phyloP scores from a whole-genome alignment of 1,284 basidiomycete species.

The Hortiboletus rubellus region DNA sequence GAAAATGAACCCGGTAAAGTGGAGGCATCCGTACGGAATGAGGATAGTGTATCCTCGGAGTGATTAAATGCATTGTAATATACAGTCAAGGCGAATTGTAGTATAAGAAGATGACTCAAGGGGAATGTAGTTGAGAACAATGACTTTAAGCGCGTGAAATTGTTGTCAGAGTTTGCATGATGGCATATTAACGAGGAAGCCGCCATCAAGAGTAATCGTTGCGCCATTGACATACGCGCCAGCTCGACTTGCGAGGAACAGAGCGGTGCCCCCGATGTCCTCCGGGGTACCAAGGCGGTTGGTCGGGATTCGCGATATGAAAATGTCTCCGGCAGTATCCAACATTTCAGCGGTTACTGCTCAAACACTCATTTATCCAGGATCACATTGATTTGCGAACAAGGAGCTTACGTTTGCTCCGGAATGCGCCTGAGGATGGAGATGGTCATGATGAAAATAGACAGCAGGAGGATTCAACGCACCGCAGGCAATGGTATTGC shows the following conservation, averaged over 20 bases:
- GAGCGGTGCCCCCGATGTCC: constrained; percentile 61
- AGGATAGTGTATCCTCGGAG: not conserved
- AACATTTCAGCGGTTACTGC: constrained; percentile 65
- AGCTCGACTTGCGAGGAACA: constrained; percentile 61
- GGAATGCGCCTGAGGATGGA: constrained; percentile 42
- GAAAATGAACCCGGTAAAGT: not conserved
- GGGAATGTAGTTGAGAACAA: not conserved
- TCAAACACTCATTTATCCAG: not conserved
- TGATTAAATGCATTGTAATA: constrained; percentile 7
- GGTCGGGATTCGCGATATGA: constrained; percentile 50
- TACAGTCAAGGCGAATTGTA: constrained; percentile 1
- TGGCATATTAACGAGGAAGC: constrained; percentile 40
- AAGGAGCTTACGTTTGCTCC: constrained; percentile 48
- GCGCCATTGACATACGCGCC: constrained; percentile 66
- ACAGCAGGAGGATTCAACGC: constrained; percentile 23
- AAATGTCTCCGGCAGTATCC: constrained; percentile 45
- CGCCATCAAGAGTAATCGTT: constrained; percentile 63
- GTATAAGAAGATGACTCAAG: not conserved
- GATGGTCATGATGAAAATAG: not conserved
- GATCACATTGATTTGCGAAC: not conserved
- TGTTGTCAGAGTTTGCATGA: constrained; percentile 26
- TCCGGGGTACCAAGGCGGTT: constrained; percentile 60
- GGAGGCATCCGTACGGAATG: constrained; percentile 5
- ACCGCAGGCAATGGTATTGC: constrained; percentile 71
- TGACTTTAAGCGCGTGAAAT: not conserved